Evolutionary conservation across 1,139 yeast species (phyloP), one percentile per base, ranked within the genome.

Genomic region (Zhuliangozyma blackwelliae): DNA sequence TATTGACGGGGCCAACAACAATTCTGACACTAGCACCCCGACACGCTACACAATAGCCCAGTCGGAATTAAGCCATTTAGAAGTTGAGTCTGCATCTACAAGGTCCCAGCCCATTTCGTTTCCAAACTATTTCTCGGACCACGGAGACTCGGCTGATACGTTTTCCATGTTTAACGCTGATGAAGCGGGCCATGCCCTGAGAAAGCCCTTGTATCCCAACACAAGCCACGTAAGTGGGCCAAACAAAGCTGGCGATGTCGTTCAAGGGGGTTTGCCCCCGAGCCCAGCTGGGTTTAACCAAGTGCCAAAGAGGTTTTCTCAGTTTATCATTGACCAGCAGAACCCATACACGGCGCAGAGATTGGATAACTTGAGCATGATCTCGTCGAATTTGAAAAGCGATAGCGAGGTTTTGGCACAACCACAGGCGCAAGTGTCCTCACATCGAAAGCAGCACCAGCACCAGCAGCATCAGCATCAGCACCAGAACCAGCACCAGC

Each of bases 301-400:
- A 40, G 71, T 68, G 5, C 74, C 75, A 1, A 60, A 58, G 35
- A 46, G 71, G 31, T 68, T 69, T 39, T 66, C 74, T 7, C 69
- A 64, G 39, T 67, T 69, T 49, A 64, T 69, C 12, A 46, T 59
- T 31, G 69, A 67, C 43, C 72, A 68, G 41, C 62, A 59, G 39
- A 54, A 52, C 35, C 63, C 67, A 3, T 49, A 50, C 33, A 47
- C 48, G 22, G 50, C 51, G 11, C 61, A 58, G 33, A 42, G 51
- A 23, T 40, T 53, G 10, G 67, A 62, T 38, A 55, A 57, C 33
- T 40, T 60, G 10, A 52, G 64, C 3, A 44, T 53, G 33, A 52
- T 53, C 11, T 51, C 63, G 7, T 55, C 58, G 4, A 55, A 62
- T 5, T 34, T 55, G 20, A 50, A 51, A 23, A 50, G 59, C 25